These are phyloP conservation scores for Russula virescens DNA, from an alignment of 768 basidiomycete genomes.

Conservation along the genomic window DNA sequence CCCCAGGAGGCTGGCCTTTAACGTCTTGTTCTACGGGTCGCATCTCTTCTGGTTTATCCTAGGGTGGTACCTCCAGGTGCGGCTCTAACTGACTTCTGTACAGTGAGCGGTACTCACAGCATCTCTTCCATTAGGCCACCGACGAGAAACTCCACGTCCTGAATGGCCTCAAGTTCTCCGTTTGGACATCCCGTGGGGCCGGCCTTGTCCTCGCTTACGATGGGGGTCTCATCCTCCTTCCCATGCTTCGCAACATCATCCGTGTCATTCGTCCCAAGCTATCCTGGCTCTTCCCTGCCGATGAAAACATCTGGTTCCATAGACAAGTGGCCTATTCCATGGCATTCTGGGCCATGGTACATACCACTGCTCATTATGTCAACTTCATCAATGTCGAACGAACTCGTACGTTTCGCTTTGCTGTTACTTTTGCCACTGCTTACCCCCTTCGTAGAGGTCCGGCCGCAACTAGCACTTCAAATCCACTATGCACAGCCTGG, in stretches of 20 bases:
- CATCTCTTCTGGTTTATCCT: slow-evolving; percentile 72
- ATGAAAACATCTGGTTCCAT: slow-evolving; percentile 97
- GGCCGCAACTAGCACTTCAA: slow-evolving; percentile 65
- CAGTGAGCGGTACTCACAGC: background rate
- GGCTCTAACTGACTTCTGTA: slow-evolving; percentile 22
- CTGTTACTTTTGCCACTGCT: background rate
- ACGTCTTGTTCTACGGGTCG: slow-evolving; percentile 71
- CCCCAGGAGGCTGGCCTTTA: slow-evolving; percentile 62
- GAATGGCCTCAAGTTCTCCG: slow-evolving; percentile 75
- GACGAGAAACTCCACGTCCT: slow-evolving; percentile 64
- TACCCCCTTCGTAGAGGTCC: slow-evolving; percentile 53
- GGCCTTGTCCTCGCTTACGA: slow-evolving; percentile 86
- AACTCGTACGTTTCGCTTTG: slow-evolving; percentile 51
- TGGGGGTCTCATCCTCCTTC: slow-evolving; percentile 80
- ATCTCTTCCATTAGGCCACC: slow-evolving; percentile 39
- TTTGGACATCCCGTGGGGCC: slow-evolving; percentile 88
- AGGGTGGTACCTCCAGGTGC: slow-evolving; percentile 85
- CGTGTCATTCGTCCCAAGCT: slow-evolving; percentile 76
- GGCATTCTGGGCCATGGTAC: slow-evolving; percentile 90
- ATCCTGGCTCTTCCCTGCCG: slow-evolving; percentile 81
- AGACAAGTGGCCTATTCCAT: slow-evolving; percentile 91
- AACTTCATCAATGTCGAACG: slow-evolving; percentile 91
- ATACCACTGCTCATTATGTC: slow-evolving; percentile 90
- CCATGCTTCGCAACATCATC: slow-evolving; percentile 86
- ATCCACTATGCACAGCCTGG: slow-evolving; percentile 88